Percentiles rank a stretch among this genome's conserved stretches.
These are phyloP conservation scores for Phytophthora constricta DNA, from an alignment of 352 stramenopile species.

Conservation along the genomic window DNA sequence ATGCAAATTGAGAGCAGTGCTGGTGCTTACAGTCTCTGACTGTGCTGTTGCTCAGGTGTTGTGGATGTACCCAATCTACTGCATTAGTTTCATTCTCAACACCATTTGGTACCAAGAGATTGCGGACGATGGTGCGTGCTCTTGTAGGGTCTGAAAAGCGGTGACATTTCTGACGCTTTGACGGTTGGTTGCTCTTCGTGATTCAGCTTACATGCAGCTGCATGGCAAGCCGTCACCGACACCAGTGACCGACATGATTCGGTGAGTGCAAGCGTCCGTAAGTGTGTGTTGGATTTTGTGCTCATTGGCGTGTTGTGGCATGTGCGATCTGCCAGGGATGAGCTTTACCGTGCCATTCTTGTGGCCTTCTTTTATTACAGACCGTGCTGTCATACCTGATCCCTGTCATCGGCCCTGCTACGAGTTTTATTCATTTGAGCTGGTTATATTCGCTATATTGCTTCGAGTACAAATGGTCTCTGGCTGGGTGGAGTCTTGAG, in stretches of 20 bases:
- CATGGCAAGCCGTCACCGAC: constrained; percentile 82
- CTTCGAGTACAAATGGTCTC: constrained; percentile 92
- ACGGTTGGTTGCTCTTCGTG: neutral
- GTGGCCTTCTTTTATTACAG: constrained; percentile 88
- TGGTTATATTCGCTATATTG: constrained; percentile 92
- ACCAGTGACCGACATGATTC: constrained; percentile 87
- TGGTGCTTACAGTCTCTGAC: neutral
- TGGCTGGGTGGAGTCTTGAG: constrained; percentile 88
- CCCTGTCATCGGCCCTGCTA: constrained; percentile 70
- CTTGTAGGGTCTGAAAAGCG: neutral
- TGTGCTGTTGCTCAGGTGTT: constrained; percentile 48
- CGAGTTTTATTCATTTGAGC: constrained; percentile 87
- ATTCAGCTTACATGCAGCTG: constrained; percentile 76
- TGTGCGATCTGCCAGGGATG: constrained; percentile 51
- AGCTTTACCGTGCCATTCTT: constrained; percentile 87
- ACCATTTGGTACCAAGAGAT: constrained; percentile 93
- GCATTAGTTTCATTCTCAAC: constrained; percentile 92
- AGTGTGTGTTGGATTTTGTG: neutral
- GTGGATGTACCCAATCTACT: constrained; percentile 93
- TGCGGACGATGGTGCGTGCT: constrained; percentile 76
- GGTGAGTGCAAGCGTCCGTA: constrained; percentile 59
- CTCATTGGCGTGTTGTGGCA: constrained; percentile 2
- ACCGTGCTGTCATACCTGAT: constrained; percentile 87
- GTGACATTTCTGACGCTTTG: constrained; percentile 1
- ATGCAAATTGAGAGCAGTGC: neutral